Conservation (phyloP, 2,329 filamentous ascomycete genomes). For the Penicillium sp. region DNA sequence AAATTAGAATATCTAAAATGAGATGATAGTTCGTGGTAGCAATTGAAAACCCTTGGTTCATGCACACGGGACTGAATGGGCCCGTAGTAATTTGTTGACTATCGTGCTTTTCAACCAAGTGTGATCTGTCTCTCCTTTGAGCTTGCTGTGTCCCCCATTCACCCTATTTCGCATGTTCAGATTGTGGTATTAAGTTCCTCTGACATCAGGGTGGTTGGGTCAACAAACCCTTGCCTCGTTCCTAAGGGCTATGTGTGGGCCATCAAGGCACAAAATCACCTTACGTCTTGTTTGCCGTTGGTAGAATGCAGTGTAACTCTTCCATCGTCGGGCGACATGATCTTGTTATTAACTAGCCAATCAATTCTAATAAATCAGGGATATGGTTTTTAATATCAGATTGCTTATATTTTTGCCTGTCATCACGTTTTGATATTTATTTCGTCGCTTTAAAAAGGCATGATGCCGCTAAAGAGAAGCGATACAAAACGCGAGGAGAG, state of each 20-base stretch:
- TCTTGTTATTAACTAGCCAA: background rate
- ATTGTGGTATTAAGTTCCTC: background rate
- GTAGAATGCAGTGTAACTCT: background rate
- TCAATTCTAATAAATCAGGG: background rate
- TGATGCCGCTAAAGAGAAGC: background rate
- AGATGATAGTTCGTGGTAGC: background rate
- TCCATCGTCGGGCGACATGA: no score
- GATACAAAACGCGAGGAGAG: background rate
- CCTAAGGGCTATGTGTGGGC: background rate
- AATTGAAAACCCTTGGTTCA: background rate
- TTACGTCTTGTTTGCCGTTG: background rate
- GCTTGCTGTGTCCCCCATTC: no score
- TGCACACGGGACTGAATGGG: background rate
- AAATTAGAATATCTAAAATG: no score
- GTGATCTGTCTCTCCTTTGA: background rate
- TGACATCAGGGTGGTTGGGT: background rate
- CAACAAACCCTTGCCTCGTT: background rate
- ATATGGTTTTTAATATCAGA: background rate
- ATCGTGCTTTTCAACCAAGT: background rate
- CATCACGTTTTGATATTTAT: background rate
- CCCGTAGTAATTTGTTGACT: background rate
- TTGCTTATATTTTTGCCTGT: background rate
- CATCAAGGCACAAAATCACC: background rate
- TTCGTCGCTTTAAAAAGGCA: background rate
- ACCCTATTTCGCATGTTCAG: background rate